Conservation (phyloP, 2,329 filamentous ascomycete genomes). For the Nemania sp. region DNA sequence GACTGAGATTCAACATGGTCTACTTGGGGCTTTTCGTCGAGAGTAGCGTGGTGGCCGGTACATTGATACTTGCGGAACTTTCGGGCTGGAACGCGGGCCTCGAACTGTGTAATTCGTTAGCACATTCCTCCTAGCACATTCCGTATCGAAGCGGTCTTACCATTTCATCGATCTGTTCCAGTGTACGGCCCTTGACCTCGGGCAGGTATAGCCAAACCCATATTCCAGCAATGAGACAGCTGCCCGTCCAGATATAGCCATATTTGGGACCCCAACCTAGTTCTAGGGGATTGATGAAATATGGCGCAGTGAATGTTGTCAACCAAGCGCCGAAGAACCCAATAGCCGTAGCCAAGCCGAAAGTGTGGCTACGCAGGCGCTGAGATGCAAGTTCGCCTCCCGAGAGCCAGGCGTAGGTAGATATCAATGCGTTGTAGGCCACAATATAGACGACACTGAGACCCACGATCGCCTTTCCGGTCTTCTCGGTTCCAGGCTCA, state of each 20-base stretch:
- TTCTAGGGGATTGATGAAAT: constrained; percentile 59
- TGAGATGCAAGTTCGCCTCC: constrained; percentile 62
- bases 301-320: constrained; percentile 60
- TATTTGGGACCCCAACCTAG: constrained; percentile 62
- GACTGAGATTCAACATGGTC: constrained; percentile 27
- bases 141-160: constrained; percentile 34
- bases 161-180: constrained; percentile 61
- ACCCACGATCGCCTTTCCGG: constrained; percentile 54
- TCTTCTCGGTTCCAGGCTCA: constrained; percentile 41
- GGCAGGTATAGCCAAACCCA: constrained; percentile 55
- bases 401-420: constrained; percentile 60
- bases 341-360: constrained; percentile 56
- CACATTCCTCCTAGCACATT: constrained; percentile 21
- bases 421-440: constrained; percentile 57
- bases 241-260: constrained; percentile 57
- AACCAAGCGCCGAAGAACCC: constrained; percentile 61
- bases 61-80: constrained; percentile 44
- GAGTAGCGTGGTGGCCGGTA: constrained; percentile 35
- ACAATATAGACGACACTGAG: constrained; percentile 58
- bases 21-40: constrained; percentile 30
- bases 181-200: constrained; percentile 55
- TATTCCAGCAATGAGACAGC: constrained; percentile 38
- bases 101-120: constrained; percentile 38
- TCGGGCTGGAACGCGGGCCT: constrained; percentile 42
- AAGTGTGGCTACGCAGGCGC: constrained; percentile 58